phyloP scores from a whole-genome alignment of 2,329 filamentous ascomycete species.

The Fusarium subglutinans region DNA sequence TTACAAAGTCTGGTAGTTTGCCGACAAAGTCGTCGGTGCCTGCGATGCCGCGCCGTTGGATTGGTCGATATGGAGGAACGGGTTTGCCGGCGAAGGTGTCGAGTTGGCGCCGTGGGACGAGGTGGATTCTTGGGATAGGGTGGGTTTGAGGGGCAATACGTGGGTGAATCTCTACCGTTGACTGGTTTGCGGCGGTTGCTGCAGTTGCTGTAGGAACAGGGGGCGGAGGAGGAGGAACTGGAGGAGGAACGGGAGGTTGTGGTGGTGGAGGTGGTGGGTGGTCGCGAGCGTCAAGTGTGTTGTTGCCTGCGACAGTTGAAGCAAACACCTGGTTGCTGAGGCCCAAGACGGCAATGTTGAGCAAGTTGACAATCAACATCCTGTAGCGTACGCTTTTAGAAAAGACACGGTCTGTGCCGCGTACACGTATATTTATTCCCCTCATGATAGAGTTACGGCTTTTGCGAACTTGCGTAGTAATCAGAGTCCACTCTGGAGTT shows the following conservation, averaged over 20 bases:
- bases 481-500: not conserved
- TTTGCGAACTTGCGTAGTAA: not conserved
- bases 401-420: no score
- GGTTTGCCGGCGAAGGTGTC: not conserved
- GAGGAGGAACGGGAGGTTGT: not conserved
- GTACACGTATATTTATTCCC: not conserved
- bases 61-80: not conserved
- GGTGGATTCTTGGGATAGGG: not conserved
- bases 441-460: not conserved
- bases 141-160: fast-evolving
- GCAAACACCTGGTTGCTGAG: not conserved
- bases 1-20: not conserved
- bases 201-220: not conserved
- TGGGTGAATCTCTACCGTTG: no score
- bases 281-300: not conserved
- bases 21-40: not conserved
- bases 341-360: not conserved
- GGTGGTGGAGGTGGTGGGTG: not conserved
- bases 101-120: not conserved
- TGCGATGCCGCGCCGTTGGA: not conserved
- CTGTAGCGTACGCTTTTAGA: fast-evolving
- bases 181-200: not conserved
- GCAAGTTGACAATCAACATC: not conserved
- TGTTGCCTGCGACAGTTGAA: not conserved
- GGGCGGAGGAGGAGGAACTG: not conserved